A percentile compares a stretch with the other conserved stretches of the same genome.
These are phyloP conservation scores for Volvariella surrecta DNA, from an alignment of 1,284 basidiomycete genomes.

Conservation along the genomic window DNA sequence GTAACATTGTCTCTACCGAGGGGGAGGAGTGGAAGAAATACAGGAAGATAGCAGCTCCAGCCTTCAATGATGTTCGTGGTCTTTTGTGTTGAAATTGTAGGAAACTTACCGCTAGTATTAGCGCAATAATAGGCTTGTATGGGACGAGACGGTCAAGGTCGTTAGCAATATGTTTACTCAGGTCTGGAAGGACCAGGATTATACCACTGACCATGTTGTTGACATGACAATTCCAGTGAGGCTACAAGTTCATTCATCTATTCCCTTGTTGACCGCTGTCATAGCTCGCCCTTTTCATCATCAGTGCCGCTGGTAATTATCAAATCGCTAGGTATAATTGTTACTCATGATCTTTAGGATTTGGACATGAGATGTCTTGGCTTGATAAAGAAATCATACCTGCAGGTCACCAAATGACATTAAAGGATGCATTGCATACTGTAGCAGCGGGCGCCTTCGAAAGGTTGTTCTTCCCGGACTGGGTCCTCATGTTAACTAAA, in stretches of 20 bases:
- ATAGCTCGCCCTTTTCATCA: conserved; percentile 48
- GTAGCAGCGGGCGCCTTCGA: conserved; percentile 35
- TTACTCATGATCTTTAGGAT: conserved; percentile 22
- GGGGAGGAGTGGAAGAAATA: conserved; percentile 55
- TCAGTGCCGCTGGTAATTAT: conserved; percentile 38
- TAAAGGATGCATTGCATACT: conserved; percentile 44
- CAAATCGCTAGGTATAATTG: background rate
- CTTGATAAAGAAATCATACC: conserved; percentile 31
- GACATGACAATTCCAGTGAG: conserved; percentile 41
- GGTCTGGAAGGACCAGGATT: conserved; percentile 24
- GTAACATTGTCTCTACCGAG: conserved; percentile 51
- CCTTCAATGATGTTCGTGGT: conserved; percentile 27
- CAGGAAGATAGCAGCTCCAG: conserved; percentile 36
- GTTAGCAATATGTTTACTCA: conserved; percentile 32
- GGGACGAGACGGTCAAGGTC: conserved; percentile 41
- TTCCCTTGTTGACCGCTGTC: background rate
- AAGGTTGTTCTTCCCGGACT: conserved; percentile 35
- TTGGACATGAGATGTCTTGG: conserved; percentile 46
- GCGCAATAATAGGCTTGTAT: conserved; percentile 50
- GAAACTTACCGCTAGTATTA: conserved; percentile 10
- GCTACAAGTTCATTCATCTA: background rate
- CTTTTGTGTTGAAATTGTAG: background rate
- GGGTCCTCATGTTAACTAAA: conserved; percentile 33
- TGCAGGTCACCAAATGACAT: conserved; percentile 41
- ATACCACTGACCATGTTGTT: conserved; percentile 25